These are phyloP conservation scores for Starmerella apis DNA, from an alignment of 805 yeast species.

Conservation along the genomic window DNA sequence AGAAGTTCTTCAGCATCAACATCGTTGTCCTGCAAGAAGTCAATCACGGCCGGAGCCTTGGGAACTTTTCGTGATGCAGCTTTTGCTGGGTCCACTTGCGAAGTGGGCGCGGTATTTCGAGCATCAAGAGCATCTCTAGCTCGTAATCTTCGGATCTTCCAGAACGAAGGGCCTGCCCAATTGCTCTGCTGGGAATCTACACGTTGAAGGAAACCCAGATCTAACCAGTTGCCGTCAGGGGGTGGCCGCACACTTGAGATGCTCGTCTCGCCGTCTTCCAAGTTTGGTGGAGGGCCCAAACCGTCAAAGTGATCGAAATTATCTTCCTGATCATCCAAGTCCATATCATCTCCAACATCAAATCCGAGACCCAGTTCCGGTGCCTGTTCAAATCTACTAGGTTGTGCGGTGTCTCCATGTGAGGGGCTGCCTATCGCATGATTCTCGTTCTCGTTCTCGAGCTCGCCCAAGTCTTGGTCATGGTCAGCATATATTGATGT, in stretches of 20 bases:
- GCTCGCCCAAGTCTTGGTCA: too few relatives aligned
- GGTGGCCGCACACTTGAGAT: conserved; percentile 15
- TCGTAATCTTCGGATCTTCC: conserved; percentile 65
- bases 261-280: conserved; percentile 7
- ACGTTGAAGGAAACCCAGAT: conserved; percentile 10
- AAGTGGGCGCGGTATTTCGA: neutral
- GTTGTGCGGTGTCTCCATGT: neutral
- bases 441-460: neutral
- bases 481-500: neutral
- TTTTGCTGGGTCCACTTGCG: neutral
- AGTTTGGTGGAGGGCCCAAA: too few relatives aligned
- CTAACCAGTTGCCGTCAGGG: conserved; percentile 21
- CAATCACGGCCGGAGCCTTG: conserved; percentile 34
- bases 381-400: neutral
- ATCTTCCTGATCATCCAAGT: neutral
- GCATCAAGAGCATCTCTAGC: conserved; percentile 6
- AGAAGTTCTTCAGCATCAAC: conserved; percentile 9
- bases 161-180: conserved; percentile 91
- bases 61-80: neutral
- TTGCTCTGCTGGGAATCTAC: conserved; percentile 48
- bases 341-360: conserved; percentile 2
- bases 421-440: neutral
- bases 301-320: neutral
- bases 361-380: conserved; percentile 2
- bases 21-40: conserved; percentile 31